Conservation (phyloP, 371 early-diverging fungal genomes). For the Mortierella sp. region DNA sequence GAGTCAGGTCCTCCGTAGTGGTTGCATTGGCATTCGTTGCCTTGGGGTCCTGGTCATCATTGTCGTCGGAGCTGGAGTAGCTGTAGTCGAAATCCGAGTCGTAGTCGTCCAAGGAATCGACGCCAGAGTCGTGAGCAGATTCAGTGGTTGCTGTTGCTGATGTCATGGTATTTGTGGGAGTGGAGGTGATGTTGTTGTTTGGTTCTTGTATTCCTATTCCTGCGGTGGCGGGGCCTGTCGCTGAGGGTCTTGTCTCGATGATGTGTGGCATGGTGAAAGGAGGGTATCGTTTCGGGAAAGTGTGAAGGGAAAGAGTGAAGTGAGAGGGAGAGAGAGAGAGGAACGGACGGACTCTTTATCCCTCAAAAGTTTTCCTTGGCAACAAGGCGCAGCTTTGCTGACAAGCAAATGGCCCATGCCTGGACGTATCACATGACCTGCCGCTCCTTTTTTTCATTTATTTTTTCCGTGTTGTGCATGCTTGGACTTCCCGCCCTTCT, state of each 20-base stretch:
- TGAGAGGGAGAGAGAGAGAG: neutral
- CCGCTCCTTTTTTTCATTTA: conserved; percentile 2
- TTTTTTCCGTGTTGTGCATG: neutral
- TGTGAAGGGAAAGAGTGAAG: neutral
- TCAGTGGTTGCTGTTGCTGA: neutral
- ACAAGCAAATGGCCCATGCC: neutral
- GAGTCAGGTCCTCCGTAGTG: neutral
- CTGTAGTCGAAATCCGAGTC: conserved; percentile 3
- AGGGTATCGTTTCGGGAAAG: neutral
- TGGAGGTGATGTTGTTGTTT: neutral
- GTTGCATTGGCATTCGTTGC: neutral
- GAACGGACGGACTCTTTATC: no score
- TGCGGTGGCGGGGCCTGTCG: conserved; percentile 32
- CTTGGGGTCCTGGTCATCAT: neutral
- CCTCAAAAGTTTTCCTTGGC: neutral
- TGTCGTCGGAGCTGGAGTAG: neutral
- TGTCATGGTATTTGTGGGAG: neutral
- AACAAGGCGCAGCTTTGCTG: neutral
- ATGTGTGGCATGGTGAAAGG: conserved; percentile 37
- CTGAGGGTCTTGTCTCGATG: conserved; percentile 35
- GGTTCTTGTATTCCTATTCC: conserved; percentile 38
- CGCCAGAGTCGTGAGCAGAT: neutral
- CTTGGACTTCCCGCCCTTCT: neutral
- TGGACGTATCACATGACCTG: neutral
- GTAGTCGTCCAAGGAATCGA: neutral